A percentile compares a stretch with the other conserved stretches of the same genome.
These are phyloP conservation scores for Dioscorea zingiberensis DNA, from an alignment of 106 monocot genomes.

Conservation along the genomic window DNA sequence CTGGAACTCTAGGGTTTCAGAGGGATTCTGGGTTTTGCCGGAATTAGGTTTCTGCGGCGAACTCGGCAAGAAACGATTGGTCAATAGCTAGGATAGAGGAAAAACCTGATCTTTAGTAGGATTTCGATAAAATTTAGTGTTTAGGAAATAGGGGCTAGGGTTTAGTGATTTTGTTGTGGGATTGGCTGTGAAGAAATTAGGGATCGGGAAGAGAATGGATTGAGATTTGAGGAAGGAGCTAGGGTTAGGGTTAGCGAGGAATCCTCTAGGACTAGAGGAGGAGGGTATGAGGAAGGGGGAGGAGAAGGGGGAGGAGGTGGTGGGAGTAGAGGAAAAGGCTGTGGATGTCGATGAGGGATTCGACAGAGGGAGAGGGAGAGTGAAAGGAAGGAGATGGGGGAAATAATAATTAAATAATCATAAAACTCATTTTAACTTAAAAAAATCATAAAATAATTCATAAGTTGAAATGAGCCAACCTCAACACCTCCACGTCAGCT, in stretches of 20 bases:
- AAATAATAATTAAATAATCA: too few relatives aligned
- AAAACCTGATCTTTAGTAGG: not conserved
- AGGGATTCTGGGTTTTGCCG: not conserved
- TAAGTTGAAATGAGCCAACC: too few relatives aligned
- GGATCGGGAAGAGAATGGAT: not conserved
- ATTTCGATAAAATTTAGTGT: too few relatives aligned
- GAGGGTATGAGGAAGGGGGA: too few relatives aligned
- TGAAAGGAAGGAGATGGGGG: too few relatives aligned
- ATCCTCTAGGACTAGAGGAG: not conserved
- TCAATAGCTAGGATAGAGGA: not conserved
- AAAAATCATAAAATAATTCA: too few relatives aligned
- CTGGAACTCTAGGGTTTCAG: slow-evolving; percentile 21
- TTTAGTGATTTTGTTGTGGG: not conserved
- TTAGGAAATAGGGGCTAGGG: not conserved
- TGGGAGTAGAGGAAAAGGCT: too few relatives aligned
- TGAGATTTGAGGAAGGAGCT: not conserved
- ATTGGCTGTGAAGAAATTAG: not conserved
- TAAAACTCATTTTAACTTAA: too few relatives aligned
- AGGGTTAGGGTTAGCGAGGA: not conserved
- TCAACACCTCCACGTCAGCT: too few relatives aligned
- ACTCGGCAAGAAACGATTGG: slow-evolving; percentile 4
- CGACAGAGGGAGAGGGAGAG: too few relatives aligned
- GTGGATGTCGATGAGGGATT: too few relatives aligned
- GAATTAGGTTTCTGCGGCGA: slow-evolving; percentile 3
- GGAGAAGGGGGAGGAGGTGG: too few relatives aligned